These are phyloP conservation scores for Laguncularia racemosa DNA, from an alignment of 345 rosid species.

Conservation along the genomic window DNA sequence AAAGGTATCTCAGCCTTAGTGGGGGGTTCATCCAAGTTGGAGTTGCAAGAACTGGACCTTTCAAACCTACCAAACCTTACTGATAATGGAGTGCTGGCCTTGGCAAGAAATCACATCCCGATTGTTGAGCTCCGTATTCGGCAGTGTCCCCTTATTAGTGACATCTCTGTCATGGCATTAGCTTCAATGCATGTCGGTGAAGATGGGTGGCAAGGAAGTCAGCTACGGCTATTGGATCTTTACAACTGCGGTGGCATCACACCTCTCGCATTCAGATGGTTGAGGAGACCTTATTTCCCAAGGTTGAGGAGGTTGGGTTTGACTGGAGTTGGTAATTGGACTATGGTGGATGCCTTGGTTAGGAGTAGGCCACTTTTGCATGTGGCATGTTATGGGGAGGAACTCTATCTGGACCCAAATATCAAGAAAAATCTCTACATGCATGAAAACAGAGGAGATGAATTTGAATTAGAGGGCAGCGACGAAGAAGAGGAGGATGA, in stretches of 20 bases:
- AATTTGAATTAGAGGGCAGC: conserved; percentile 36
- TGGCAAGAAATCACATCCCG: conserved; percentile 56
- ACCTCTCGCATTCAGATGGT: conserved; percentile 67
- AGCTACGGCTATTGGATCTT: conserved; percentile 55
- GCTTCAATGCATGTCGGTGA: conserved; percentile 69
- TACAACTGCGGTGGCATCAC: conserved; percentile 80
- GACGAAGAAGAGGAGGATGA: conserved; percentile 29
- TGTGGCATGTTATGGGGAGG: conserved; percentile 66
- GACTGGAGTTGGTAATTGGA: conserved; percentile 69
- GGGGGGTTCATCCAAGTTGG: conserved; percentile 54
- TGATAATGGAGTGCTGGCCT: conserved; percentile 56
- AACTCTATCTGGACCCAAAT: conserved; percentile 57
- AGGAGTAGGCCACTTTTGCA: conserved; percentile 64
- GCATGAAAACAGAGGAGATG: conserved; percentile 49
- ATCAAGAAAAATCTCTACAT: conserved; percentile 32
- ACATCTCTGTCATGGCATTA: conserved; percentile 75
- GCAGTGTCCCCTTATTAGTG: conserved; percentile 83
- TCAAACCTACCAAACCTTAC: conserved; percentile 73
- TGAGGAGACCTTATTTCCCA: conserved; percentile 82
- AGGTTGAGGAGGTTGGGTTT: conserved; percentile 85
- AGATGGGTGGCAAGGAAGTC: conserved; percentile 62
- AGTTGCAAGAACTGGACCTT: conserved; percentile 66
- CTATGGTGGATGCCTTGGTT: conserved; percentile 72
- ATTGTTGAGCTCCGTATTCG: conserved; percentile 67
- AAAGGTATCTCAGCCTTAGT: conserved; percentile 56